Evolutionary conservation across 2,329 filamentous ascomycete species (phyloP), one percentile per base, ranked within the genome.

Genomic region (Myriosclerotinia scirpicola): DNA sequence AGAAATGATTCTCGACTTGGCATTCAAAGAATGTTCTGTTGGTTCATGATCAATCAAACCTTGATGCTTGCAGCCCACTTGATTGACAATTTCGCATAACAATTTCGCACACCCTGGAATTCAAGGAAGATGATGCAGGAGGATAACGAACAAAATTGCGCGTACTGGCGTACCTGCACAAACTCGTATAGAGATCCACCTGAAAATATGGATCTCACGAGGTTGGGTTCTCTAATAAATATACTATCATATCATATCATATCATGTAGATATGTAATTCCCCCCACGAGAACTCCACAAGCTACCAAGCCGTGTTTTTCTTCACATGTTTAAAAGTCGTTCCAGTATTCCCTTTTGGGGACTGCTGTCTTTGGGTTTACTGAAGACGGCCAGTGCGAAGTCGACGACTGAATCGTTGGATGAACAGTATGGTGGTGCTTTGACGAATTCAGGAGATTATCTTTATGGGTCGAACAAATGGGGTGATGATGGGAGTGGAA

Each of bases 401-500:
- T 50, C 48, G 22, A 20, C 52, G 12, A 59, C 34, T 59, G 15
- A 65, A 12, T 6, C 22, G 7, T 34, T 65, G 44, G 22, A 60
- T 42, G 44, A 50, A 34, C 30, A 65, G 15, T 65, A 44, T 60
- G 63, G 54, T n/a, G 63, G 63, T 17, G 63, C 54, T 3, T 40
- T 52, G 54, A 59, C 63, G 17, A 36, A 65, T 44, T 65, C 54
- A 3, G 44, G 44, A 1, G 40, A n/a, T 7, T 60, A 65, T 53
- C 22, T 65, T 7, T 65, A 65, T 52, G 63, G 63, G 2, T 48
- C 54, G 17, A 53, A 65, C 36, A 59, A 65, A 65, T 65, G 63
- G 63, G 63, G 63, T 4, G 63, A 65, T 53, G 63, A 65, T 65
- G 63, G 63, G 4, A 65, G 63, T 42, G 63, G 54, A 34, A 65